Evolutionary conservation across 768 basidiomycete genomes (phyloP).

Genomic region (Dioszegia aurantiaca): DNA sequence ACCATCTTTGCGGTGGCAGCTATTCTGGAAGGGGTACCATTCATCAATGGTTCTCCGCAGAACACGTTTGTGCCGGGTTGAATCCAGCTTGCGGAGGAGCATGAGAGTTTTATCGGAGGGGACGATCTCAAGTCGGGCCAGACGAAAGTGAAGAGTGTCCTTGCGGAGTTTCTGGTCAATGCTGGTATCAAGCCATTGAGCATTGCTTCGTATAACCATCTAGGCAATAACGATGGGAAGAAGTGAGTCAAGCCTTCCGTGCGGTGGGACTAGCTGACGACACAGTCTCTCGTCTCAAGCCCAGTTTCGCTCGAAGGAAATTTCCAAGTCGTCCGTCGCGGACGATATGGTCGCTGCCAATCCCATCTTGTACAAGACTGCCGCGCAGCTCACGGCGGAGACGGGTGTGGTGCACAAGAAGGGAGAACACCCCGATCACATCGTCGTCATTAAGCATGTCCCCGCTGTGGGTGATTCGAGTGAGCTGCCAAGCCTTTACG

Average conservation of each 20-base stretch:
- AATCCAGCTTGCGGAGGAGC: slow-evolving; percentile 83
- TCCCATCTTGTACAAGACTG: slow-evolving; percentile 79
- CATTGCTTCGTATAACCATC: slow-evolving; percentile 97
- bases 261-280: background rate
- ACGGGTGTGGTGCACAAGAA: slow-evolving; percentile 56
- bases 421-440: slow-evolving; percentile 96
- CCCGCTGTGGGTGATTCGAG: slow-evolving; percentile 93
- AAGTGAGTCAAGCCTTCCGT: slow-evolving; percentile 1
- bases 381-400: slow-evolving; percentile 57
- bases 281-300: slow-evolving; percentile 76
- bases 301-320: slow-evolving; percentile 98
- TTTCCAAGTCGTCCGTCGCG: slow-evolving; percentile 88
- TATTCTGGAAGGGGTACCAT: slow-evolving; percentile 91
- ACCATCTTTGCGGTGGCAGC: slow-evolving; percentile 92
- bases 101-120: slow-evolving; percentile 89
- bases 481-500: no score
- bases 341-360: slow-evolving; percentile 98
- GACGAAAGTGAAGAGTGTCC: slow-evolving; percentile 83
- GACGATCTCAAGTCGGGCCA: slow-evolving; percentile 98
- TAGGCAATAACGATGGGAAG: slow-evolving; percentile 95
- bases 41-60: slow-evolving; percentile 96
- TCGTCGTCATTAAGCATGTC: slow-evolving; percentile 95
- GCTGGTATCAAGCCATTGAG: slow-evolving; percentile 97
- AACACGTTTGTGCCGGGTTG: slow-evolving; percentile 98
- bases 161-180: slow-evolving; percentile 98